Evolutionary conservation across 352 stramenopile genomes (phyloP).

Genomic region (Globisporangium solare): DNA sequence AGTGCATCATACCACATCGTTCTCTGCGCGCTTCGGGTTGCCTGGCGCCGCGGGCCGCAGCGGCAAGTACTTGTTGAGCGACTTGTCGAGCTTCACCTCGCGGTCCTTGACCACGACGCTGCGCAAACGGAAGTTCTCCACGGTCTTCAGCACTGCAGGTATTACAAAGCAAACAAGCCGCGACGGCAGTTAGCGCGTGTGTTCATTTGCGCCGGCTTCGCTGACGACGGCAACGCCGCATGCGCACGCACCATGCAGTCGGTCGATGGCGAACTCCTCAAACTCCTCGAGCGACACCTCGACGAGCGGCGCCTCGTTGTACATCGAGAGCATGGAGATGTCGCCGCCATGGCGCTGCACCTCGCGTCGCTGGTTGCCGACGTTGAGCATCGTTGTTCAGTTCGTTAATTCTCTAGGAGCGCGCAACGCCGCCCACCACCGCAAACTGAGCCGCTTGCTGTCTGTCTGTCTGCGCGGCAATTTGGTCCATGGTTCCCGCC

Average conservation of each 20-base stretch:
- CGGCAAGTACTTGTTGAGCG: slow-evolving; percentile 81
- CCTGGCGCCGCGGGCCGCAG: slow-evolving; percentile 35
- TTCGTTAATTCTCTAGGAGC: not conserved
- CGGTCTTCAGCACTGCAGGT: slow-evolving; percentile 61
- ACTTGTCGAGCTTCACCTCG: slow-evolving; percentile 77
- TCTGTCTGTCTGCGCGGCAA: too few species aligned
- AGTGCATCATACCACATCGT: slow-evolving; percentile 33
- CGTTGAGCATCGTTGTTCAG: slow-evolving; percentile 62
- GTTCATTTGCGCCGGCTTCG: too few species aligned
- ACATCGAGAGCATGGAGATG: slow-evolving; percentile 88
- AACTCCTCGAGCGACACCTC: slow-evolving; percentile 98
- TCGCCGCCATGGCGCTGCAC: slow-evolving; percentile 30
- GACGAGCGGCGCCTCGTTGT: slow-evolving; percentile 89
- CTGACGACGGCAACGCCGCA: too few species aligned
- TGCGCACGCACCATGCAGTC: slow-evolving; percentile 74
- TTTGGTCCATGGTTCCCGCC: slow-evolving; percentile 21
- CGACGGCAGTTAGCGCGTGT: not conserved
- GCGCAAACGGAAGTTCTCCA: slow-evolving; percentile 84
- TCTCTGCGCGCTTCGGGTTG: slow-evolving; percentile 49
- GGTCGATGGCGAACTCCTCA: slow-evolving; percentile 96
- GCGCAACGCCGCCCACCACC: too few species aligned
- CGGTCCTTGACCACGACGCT: slow-evolving; percentile 67
- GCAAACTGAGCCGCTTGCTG: too few species aligned
- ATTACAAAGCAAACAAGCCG: not conserved
- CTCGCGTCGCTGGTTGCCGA: slow-evolving; percentile 66